A percentile compares a stretch with the other conserved stretches of the same genome.
Conservation (phyloP, 176 grass and related monocot species). For the Pontederia crassipes region DNA sequence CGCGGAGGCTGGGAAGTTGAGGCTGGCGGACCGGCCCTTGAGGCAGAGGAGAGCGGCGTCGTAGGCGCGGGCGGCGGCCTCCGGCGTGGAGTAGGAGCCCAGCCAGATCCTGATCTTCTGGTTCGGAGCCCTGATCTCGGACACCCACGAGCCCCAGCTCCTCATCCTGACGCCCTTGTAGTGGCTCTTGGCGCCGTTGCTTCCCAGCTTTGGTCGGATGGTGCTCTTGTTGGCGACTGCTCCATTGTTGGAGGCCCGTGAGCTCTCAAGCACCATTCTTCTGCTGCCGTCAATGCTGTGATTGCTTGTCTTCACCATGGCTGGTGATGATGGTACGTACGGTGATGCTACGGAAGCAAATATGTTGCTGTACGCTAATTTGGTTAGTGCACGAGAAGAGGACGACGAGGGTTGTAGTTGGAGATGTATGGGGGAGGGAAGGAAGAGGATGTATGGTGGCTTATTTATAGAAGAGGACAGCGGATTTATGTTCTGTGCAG, state of each 20-base stretch:
- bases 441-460: constrained; percentile 12
- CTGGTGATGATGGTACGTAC: constrained; percentile 5
- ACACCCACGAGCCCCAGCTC: constrained; percentile 95
- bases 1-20: constrained; percentile 63
- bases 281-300: neutral
- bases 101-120: constrained; percentile 95
- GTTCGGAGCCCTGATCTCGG: constrained; percentile 67
- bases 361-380: constrained; percentile 5
- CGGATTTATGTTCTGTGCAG: too few species aligned
- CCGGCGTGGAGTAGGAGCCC: constrained; percentile 71
- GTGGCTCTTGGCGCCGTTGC: constrained; percentile 23
- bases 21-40: constrained; percentile 42
- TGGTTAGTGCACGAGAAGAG: neutral
- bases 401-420: neutral
- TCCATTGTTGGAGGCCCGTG: neutral
- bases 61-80: constrained; percentile 82
- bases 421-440: constrained; percentile 2
- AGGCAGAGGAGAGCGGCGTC: constrained; percentile 78
- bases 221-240: constrained; percentile 1
- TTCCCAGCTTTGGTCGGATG: neutral
- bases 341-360: neutral
- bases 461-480: constrained; percentile 39
- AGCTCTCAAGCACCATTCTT: neutral
- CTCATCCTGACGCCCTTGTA: constrained; percentile 94
- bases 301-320: constrained; percentile 48